A percentile compares a stretch with the other conserved stretches of the same genome.
These are phyloP conservation scores for Pezicula rhizophila DNA, from an alignment of 2,329 filamentous ascomycete genomes.

Conservation along the genomic window DNA sequence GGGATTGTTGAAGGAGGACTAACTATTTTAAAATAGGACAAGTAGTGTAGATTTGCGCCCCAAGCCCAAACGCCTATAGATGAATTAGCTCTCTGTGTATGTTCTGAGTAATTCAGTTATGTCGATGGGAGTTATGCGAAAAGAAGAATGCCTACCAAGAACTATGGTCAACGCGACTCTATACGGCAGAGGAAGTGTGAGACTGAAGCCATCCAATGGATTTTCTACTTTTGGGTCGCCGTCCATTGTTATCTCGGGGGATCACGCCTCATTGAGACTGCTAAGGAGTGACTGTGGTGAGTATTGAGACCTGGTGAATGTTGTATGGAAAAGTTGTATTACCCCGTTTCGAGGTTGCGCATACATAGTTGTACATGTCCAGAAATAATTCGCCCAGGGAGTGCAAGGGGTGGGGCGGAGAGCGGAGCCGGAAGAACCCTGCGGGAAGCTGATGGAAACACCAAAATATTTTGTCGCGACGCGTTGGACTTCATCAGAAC, in stretches of 20 bases:
- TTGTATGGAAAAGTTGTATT: too few relatives aligned
- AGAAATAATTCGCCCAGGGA: too few relatives aligned
- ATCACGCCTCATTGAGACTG: slow-evolving; percentile 22
- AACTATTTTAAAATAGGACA: slow-evolving; percentile 71
- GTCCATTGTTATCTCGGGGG: slow-evolving; percentile 49
- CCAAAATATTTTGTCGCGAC: too few relatives aligned
- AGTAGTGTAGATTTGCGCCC: slow-evolving; percentile 85
- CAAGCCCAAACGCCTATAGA: slow-evolving; percentile 83
- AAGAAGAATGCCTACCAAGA: slow-evolving; percentile 52
- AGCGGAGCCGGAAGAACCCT: too few relatives aligned
- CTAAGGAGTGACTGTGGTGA: slow-evolving; percentile 22
- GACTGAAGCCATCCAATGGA: slow-evolving; percentile 78
- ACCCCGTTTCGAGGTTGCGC: too few relatives aligned
- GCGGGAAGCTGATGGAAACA: too few relatives aligned
- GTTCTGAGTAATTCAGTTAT: slow-evolving; percentile 8
- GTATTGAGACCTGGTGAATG: background rate
- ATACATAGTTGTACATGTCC: too few relatives aligned
- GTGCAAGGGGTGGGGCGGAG: too few relatives aligned
- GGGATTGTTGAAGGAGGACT: slow-evolving; percentile 18
- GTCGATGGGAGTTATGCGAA: slow-evolving; percentile 1
- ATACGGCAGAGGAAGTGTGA: slow-evolving; percentile 82
- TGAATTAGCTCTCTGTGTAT: background rate
- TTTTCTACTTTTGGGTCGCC: slow-evolving; percentile 66
- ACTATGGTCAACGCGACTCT: slow-evolving; percentile 81
- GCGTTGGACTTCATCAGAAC: too few relatives aligned